Base-by-base conservation (phyloP, 768 basidiomycete species). In the Epithele typhae region DNA sequence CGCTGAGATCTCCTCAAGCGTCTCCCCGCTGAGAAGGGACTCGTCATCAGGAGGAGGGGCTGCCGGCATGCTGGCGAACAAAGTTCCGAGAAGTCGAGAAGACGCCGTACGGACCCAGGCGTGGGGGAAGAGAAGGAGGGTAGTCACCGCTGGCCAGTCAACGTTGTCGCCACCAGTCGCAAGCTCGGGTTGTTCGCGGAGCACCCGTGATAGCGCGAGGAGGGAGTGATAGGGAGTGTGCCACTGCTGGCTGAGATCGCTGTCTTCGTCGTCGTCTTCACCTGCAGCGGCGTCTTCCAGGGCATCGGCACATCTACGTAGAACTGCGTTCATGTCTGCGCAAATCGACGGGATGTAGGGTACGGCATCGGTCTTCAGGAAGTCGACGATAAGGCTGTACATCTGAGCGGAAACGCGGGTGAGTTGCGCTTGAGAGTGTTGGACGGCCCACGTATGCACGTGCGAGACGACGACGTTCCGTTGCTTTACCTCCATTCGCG, bases 21-120 rank as follows among this genome's bases (percentile, higher is more conserved):
- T 76, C 3, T 48, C 35, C 2, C 63, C 57, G 1, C 84, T 83
- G 38, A 84, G 63, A 1, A 82, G 81, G 33, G 75, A 71, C 4
- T 61, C 58, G 22, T 64, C 52, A 49, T 53, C 37, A 3, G 55
- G 52, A 0, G 78, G 75, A 3, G 65, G 53, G 4, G 69, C 62
- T 3, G 72, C 64, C 25, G 77, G 76, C 11, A 76, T 60, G 3
- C 76, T 72, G 5, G 75, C 64, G 61, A 87, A 92, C 4, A 92
- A 67, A 18, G 74, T 57, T 15, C 91, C 91, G 3, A 96, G 62
- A 11, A 92, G 71, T 45, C 90, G 76, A 48, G 84, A 84, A 1
- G 92, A 75, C 1, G 84, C 86, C 5, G 79, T 81, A 34, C 94
- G 84, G 0, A 96, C 92, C 95, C 94, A 97, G 4, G 90, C 79